Evolutionary conservation across 345 rosid species (phyloP).

Genomic region (Theobroma cacao): DNA sequence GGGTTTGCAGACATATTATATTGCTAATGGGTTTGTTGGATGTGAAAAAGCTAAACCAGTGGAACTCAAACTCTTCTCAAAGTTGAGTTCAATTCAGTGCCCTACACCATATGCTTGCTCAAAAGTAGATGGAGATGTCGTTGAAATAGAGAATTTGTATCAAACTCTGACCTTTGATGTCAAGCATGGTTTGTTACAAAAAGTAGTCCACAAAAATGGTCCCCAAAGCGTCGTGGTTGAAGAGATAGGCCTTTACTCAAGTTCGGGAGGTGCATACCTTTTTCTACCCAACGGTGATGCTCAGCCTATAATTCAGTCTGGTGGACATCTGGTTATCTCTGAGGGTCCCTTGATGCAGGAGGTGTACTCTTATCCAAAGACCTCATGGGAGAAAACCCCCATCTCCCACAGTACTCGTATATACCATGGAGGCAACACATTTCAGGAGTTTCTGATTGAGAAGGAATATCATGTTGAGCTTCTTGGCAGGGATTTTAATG

Average conservation of each 20-base stretch:
- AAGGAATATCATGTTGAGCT: conserved; percentile 97
- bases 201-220: conserved; percentile 49
- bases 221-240: conserved; percentile 51
- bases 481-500: conserved; percentile 57
- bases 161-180: conserved; percentile 71
- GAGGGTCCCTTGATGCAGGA: conserved; percentile 85
- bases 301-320: conserved; percentile 52
- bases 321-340: conserved; percentile 59
- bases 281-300: conserved; percentile 85
- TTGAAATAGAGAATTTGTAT: conserved; percentile 62
- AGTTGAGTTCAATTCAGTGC: conserved; percentile 51
- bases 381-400: conserved; percentile 64
- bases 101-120: conserved; percentile 77
- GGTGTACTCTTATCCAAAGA: conserved; percentile 77
- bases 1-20: conserved; percentile 86
- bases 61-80: conserved; percentile 52
- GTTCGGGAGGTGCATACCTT: conserved; percentile 83
- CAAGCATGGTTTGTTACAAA: conserved; percentile 66
- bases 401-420: conserved; percentile 77
- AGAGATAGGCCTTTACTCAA: conserved; percentile 76
- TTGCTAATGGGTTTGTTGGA: conserved; percentile 72
- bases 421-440: conserved; percentile 56
- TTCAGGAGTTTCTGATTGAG: conserved; percentile 64
- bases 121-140: conserved; percentile 49
- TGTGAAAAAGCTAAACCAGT: conserved; percentile 80